Evolutionary conservation across 345 rosid species (phyloP).

Genomic region (Eutrema yunnanense): DNA sequence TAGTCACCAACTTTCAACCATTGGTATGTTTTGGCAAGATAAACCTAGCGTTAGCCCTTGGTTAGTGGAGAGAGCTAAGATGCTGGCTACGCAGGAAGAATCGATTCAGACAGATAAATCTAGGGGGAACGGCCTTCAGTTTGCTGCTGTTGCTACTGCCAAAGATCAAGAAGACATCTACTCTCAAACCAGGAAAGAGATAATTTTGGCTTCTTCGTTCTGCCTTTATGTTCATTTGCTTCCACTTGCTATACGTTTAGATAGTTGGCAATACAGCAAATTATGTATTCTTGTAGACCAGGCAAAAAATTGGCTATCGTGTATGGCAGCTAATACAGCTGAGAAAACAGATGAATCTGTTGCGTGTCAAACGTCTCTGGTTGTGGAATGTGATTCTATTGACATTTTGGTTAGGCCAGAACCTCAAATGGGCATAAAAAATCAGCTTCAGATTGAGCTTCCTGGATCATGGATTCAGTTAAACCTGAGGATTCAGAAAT

Average conservation of each 20-base stretch:
- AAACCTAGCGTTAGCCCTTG: slow-evolving; percentile 51
- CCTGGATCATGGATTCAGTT: slow-evolving; percentile 80
- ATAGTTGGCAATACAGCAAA: slow-evolving; percentile 41
- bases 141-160: slow-evolving; percentile 54
- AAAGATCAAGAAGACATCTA: slow-evolving; percentile 48
- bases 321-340: slow-evolving; percentile 28
- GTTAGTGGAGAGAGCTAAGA: slow-evolving; percentile 73
- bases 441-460: slow-evolving; percentile 72
- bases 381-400: slow-evolving; percentile 67
- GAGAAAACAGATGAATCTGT: slow-evolving; percentile 27
- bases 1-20: slow-evolving; percentile 40
- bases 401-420: slow-evolving; percentile 67
- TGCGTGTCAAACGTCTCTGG: slow-evolving; percentile 51
- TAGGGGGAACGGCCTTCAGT: slow-evolving; percentile 55
- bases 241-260: slow-evolving; percentile 39
- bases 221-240: slow-evolving; percentile 54
- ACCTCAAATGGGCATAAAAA: slow-evolving; percentile 37
- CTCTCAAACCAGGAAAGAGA: slow-evolving; percentile 53
- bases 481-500: slow-evolving; percentile 53
- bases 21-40: slow-evolving; percentile 82
- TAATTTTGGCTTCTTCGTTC: slow-evolving; percentile 57
- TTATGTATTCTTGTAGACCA: slow-evolving; percentile 45
- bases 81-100: slow-evolving; percentile 56
- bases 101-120: slow-evolving; percentile 39
- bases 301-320: slow-evolving; percentile 39